Evolutionary conservation across 2,329 filamentous ascomycete genomes (phyloP).

Genomic region (Thermothelomyces thermophilus): DNA sequence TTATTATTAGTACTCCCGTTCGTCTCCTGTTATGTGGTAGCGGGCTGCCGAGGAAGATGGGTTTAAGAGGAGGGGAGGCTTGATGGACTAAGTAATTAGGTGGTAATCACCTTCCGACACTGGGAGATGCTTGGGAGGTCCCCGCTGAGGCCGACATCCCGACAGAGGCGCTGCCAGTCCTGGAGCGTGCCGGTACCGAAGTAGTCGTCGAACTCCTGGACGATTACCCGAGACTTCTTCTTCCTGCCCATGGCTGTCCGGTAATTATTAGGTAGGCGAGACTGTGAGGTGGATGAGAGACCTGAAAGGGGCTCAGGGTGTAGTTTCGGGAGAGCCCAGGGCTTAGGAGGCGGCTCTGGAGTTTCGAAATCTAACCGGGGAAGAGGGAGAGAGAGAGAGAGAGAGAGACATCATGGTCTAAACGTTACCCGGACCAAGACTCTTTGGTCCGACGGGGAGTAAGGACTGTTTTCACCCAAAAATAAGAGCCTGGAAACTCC

Average conservation of each 20-base stretch:
- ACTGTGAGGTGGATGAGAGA: background rate
- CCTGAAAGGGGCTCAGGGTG: background rate
- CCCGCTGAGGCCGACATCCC: constrained; percentile 36
- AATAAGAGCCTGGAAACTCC: background rate
- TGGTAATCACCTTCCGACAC: constrained; percentile 36
- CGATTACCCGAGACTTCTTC: constrained; percentile 13
- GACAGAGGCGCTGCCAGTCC: constrained; percentile 41
- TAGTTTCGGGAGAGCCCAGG: no score
- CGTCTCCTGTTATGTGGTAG: background rate
- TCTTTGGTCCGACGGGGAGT: no score
- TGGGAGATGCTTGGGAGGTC: constrained; percentile 37
- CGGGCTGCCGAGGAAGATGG: background rate
- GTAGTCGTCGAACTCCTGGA: constrained; percentile 28
- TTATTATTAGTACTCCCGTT: background rate
- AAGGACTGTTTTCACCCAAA: no score
- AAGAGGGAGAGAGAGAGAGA: no score
- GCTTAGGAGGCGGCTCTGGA: no score
- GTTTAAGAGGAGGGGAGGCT: no score
- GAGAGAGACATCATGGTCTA: no score
- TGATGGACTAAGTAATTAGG: no score
- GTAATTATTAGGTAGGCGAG: background rate
- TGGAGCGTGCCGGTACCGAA: constrained; percentile 30
- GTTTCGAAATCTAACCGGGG: no score
- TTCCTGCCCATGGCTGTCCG: constrained; percentile 9
- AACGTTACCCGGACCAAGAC: no score